Base-by-base conservation (phyloP, 495 filamentous ascomycete genomes). In the Beverwykella pulmonaria region DNA sequence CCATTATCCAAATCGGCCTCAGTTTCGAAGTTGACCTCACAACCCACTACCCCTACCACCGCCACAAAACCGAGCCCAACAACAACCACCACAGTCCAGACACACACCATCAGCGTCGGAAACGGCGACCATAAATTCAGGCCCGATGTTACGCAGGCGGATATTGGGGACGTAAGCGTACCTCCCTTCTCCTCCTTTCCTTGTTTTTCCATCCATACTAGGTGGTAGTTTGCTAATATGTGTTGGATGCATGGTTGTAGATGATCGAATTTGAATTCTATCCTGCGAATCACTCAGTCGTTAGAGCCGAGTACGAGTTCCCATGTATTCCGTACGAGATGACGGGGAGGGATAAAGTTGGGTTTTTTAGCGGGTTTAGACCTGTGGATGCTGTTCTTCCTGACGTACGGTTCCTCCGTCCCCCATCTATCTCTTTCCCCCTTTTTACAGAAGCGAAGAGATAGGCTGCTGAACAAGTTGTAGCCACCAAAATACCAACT, bases 321-420 rank as follows among this genome's bases (percentile, higher is more conserved):
- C 84, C 87, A 52, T 89, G 87, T 61, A 82, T 88, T 26, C 85
- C 85, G 7, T 85, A 82, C 61, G 85, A 88, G 56, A 69, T 80
- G 48, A 77, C 77, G 6, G 77, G 75, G 7, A 49, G 54, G 25
- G 70, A 73, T 32, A 79, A 78, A 47, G 17, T 34, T 1, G 61
- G 82, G 7, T 71, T 71, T 39, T 71, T 65, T 34, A 49, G 59
- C 4, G 65, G 69, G 4, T 68, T 61, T 27, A 23, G 53, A 7
- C 39, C 55, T 9, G 61, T 71, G n/a, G 49, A 61, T 36, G 23
- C 34, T 3, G 48, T 71, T 8, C 26, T 53, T 15, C 22, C 52
- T 1, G 23, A 70, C 25, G 68, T 59, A 67, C 30, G 63, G 44
- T 19, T 44, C 20, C 9, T 14, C 30, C 50, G 6, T 55, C 27